Evolutionary conservation across 768 basidiomycete species (phyloP).

Genomic region (Daedaleopsis nitida): DNA sequence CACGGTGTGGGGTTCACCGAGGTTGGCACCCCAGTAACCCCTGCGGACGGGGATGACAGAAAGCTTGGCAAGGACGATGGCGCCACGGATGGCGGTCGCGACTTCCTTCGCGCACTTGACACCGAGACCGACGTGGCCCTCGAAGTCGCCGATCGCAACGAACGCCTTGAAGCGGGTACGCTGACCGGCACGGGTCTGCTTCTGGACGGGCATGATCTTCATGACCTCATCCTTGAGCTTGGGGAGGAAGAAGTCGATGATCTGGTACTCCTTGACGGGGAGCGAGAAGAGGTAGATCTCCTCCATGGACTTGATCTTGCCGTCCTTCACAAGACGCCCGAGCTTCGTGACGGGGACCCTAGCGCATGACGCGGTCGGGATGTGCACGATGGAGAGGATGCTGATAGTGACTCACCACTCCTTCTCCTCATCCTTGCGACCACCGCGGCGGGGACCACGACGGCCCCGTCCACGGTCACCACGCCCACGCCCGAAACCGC

Average conservation of each 20-base stretch:
- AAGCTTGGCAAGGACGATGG: slow-evolving; percentile 98
- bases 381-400: background rate
- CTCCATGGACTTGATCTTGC: slow-evolving; percentile 99
- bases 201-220: slow-evolving; percentile 99
- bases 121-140: slow-evolving; percentile 98
- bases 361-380: background rate
- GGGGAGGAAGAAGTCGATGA: slow-evolving; percentile 99
- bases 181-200: slow-evolving; percentile 99
- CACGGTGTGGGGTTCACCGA: slow-evolving; percentile 98
- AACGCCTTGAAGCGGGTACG: slow-evolving; percentile 99
- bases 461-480: slow-evolving; percentile 71
- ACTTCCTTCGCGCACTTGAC: slow-evolving; percentile 99
- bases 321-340: slow-evolving; percentile 98
- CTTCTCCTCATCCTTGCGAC: slow-evolving; percentile 99
- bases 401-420: slow-evolving; percentile 73
- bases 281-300: slow-evolving; percentile 99
- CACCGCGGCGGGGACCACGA: slow-evolving; percentile 88
- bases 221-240: slow-evolving; percentile 99
- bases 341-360: slow-evolving; percentile 99
- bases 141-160: slow-evolving; percentile 98
- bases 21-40: slow-evolving; percentile 99
- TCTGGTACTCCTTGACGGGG: slow-evolving; percentile 99
- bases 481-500: slow-evolving; percentile 81
- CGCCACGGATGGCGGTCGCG: slow-evolving; percentile 98
- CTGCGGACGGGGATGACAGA: slow-evolving; percentile 97